Conservation (phyloP, 345 rosid genomes). For the Bruguiera sexangula region DNA sequence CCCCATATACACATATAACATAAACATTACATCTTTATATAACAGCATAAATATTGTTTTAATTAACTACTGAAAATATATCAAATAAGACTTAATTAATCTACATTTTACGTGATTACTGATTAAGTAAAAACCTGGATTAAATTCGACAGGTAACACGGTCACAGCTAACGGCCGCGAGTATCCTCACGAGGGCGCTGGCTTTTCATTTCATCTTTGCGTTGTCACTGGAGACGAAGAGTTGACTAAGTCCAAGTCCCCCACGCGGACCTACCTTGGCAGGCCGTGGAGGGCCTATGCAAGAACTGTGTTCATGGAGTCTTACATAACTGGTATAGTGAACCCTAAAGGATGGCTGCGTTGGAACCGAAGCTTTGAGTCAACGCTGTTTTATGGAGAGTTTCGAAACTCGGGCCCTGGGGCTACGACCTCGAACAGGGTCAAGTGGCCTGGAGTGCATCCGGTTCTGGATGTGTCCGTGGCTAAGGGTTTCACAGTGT, state of each 20-base stretch:
- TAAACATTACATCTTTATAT: no score
- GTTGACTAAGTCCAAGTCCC: neutral
- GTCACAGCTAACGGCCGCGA: neutral
- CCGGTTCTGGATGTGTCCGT: neutral
- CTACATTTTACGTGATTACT: no score
- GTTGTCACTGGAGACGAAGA: neutral
- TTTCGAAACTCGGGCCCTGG: neutral
- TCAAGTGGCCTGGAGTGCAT: conserved; percentile 1
- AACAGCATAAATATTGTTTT: no score
- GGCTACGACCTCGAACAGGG: neutral
- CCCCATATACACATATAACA: no score
- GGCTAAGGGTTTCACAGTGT: neutral
- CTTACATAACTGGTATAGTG: neutral
- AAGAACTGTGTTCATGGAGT: neutral
- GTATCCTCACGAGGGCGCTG: neutral
- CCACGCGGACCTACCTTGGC: neutral
- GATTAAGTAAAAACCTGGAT: no score
- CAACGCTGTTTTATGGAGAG: neutral
- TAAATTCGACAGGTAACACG: neutral
- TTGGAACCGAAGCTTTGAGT: neutral
- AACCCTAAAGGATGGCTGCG: neutral
- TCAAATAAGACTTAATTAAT: no score
- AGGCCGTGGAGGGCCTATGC: neutral
- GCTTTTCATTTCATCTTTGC: neutral
- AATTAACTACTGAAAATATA: no score